Evolutionary conservation across 1,284 basidiomycete species (phyloP), one percentile per base, ranked within the genome.

Genomic region (Leucoagaricus sp.): DNA sequence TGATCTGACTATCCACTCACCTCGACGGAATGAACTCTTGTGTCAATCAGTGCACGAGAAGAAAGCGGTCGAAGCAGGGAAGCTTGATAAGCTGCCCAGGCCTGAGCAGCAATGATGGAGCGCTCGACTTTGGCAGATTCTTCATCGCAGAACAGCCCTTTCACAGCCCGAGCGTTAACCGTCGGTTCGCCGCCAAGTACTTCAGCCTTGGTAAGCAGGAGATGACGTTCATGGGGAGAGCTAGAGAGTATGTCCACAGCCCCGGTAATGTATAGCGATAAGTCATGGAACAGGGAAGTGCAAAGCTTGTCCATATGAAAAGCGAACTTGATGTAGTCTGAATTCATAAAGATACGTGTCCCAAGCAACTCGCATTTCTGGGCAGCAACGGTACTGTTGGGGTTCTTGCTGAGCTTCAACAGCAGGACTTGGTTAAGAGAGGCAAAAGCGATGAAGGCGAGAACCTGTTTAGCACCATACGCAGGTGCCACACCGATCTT

Each of bases 231-330:
- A 44, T 2, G 49, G 4, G 28, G 60, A 3, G 62, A 26, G 6
- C 65, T 57, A 0, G 79, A 78, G 23, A 82, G 66, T 45, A 86
- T 64, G 58, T 84, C 80, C n/a, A 83, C 40, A 41, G 36, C 36
- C 4, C 8, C 36, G 13, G 17, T n/a, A n/a, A 38, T 38, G 15
- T 38, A n/a, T 10, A 38, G 36, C 17, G 4, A 5, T 4, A 38
- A 60, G 46, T 84, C 80, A n/a, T 63, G 50, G 61, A 66, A 72
- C 17, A 85, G 65, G 2, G 77, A 66, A 1, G 73, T 60, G 0
- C 76, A 72, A 1, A 85, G 59, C 33, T 68, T 71, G 46, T 74
- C 77, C 67, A 83, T 72, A 57, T 70, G 67, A 53, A 85, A 82
- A 0, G 74, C 73, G 58, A 67, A 64, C 53, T 75, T 77, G 25